Conservation (phyloP, 139 green algal species). For the Microglena sp. region DNA sequence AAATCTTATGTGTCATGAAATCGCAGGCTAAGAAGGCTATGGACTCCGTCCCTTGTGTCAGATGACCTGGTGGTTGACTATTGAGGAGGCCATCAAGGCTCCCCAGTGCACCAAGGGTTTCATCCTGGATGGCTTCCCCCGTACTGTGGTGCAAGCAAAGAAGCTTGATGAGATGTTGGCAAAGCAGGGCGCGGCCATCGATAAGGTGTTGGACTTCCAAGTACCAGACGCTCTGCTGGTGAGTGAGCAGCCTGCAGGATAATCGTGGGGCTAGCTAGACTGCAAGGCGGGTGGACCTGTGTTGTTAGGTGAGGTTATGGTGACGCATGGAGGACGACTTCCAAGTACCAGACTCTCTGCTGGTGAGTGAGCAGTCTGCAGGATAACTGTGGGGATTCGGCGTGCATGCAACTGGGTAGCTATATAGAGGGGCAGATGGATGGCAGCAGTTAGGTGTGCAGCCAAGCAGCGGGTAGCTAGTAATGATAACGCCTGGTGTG, state of each 20-base stretch:
- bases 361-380: conserved; percentile 67
- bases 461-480: no score
- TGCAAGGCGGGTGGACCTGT: no score
- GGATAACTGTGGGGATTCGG: no score
- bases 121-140: conserved; percentile 95
- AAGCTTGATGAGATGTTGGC: conserved; percentile 94
- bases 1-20: no score
- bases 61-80: conserved; percentile 96
- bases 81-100: conserved; percentile 77
- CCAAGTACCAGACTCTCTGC: conserved; percentile 71
- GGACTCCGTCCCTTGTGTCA: conserved; percentile 83
- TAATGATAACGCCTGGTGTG: no score
- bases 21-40: conserved; percentile 92
- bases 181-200: conserved; percentile 60
- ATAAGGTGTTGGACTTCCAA: conserved; percentile 86
- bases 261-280: no score
- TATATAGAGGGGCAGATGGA: no score
- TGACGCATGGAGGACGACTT: no score
- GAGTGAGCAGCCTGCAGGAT: no score
- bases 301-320: no score
- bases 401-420: no score
- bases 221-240: conserved; percentile 82
- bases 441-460: no score
- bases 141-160: conserved; percentile 56
- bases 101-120: conserved; percentile 91